Evolutionary conservation across 257 asterid genomes (phyloP).

Genomic region (Phtheirospermum japonicum): DNA sequence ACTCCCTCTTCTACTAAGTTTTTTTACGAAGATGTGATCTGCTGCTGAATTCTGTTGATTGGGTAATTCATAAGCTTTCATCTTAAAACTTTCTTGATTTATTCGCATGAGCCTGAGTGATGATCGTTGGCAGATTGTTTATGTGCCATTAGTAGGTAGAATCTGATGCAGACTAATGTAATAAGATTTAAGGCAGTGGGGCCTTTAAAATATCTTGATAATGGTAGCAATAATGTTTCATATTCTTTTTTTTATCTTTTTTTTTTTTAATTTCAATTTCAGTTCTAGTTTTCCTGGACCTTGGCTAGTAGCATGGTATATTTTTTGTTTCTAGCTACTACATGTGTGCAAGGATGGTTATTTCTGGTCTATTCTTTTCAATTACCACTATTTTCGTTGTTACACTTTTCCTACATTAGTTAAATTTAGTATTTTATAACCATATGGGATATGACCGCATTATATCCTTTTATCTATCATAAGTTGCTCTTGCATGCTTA

Average conservation of each 20-base stretch:
- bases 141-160: not conserved
- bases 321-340: not conserved
- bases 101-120: not conserved
- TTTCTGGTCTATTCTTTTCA: not conserved
- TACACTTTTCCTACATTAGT: too few species aligned
- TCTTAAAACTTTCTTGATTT: not conserved
- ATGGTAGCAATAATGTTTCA: not conserved
- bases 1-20: conserved; percentile 8
- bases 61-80: conserved; percentile 7
- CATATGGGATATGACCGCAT: not conserved
- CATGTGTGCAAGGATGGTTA: not conserved
- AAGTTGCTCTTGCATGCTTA: conserved; percentile 9
- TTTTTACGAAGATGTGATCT: conserved; percentile 10
- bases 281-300: not conserved
- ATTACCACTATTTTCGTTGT: not conserved
- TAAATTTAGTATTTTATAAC: not conserved
- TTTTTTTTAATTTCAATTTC: not conserved
- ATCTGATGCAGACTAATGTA: not conserved
- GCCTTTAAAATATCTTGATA: too few species aligned
- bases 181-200: too few species aligned
- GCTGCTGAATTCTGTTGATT: conserved; percentile 16
- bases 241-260: not conserved
- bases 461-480: not conserved
- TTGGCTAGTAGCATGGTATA: not conserved
- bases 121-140: not conserved